Percentiles rank a stretch among this genome's conserved stretches.
phyloP scores from a whole-genome alignment of 2,329 filamentous ascomycete genomes.

The Zopfia rhizophila region DNA sequence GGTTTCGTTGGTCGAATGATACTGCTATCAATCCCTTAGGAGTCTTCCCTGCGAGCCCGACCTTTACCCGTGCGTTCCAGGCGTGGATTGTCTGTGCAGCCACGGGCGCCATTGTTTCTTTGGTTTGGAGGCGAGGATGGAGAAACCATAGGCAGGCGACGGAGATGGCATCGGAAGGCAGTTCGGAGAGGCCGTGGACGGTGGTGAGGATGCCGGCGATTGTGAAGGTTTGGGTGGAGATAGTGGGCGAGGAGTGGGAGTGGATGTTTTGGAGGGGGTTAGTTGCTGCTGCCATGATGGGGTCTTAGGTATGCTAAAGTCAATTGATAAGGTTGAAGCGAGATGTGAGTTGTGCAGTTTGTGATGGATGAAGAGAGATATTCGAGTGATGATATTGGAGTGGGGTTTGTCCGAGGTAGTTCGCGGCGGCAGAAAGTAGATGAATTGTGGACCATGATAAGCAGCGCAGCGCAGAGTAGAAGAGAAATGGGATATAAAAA shows the following conservation, averaged over 20 bases:
- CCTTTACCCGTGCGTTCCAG: slow-evolving; percentile 66
- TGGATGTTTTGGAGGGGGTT: slow-evolving; percentile 48
- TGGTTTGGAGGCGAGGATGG: slow-evolving; percentile 78
- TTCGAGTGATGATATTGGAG: too few species aligned
- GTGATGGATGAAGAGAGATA: too few species aligned
- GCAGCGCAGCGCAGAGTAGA: too few species aligned
- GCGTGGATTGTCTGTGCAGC: slow-evolving; percentile 74
- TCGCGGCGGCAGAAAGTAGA: too few species aligned
- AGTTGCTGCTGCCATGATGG: slow-evolving; percentile 40
- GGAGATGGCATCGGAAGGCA: slow-evolving; percentile 64
- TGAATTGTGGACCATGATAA: too few species aligned
- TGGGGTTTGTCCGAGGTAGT: too few species aligned
- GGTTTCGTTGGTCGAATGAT: slow-evolving; percentile 92
- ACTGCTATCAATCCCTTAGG: slow-evolving; percentile 77
- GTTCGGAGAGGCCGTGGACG: slow-evolving; percentile 82
- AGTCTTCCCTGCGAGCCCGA: slow-evolving; percentile 37
- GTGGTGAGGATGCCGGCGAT: slow-evolving; percentile 83
- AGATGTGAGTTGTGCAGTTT: too few species aligned
- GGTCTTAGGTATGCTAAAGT: too few species aligned
- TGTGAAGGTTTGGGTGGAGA: slow-evolving; percentile 74
- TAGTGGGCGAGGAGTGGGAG: slow-evolving; percentile 39
- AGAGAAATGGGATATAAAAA: too few species aligned
- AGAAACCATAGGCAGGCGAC: slow-evolving; percentile 91
- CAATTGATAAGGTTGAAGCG: too few species aligned
- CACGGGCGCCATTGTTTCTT: slow-evolving; percentile 79